These are phyloP conservation scores for Alloascoidea hylecoeti DNA, from an alignment of 805 yeast species.

Conservation along the genomic window DNA sequence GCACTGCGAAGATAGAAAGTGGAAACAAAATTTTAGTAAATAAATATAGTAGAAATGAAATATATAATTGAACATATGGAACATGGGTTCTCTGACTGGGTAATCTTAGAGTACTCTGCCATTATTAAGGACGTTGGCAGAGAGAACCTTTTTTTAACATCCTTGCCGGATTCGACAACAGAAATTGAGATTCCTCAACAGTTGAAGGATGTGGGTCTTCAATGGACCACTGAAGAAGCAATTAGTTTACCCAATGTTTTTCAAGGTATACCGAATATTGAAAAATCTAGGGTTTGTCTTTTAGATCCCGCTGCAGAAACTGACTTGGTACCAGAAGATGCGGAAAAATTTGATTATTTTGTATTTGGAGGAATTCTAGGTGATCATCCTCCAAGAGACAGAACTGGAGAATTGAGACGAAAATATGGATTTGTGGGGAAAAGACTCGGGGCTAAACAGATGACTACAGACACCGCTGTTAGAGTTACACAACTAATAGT, in stretches of 20 bases:
- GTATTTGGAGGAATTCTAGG: slow-evolving; percentile 96
- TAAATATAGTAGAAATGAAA: too few species aligned
- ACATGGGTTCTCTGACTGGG: slow-evolving; percentile 95
- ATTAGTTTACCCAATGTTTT: slow-evolving; percentile 21
- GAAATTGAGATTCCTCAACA: slow-evolving; percentile 48
- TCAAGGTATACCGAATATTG: slow-evolving; percentile 18
- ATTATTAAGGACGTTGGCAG: slow-evolving; percentile 75
- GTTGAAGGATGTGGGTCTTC: slow-evolving; percentile 45
- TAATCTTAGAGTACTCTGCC: slow-evolving; percentile 69
- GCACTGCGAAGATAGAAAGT: too few species aligned
- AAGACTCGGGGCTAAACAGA: slow-evolving; percentile 76
- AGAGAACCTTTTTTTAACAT: slow-evolving; percentile 61
- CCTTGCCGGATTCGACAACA: slow-evolving; percentile 53
- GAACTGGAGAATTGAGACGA: slow-evolving; percentile 77
- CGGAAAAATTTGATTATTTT: slow-evolving; percentile 60
- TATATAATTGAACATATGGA: slow-evolving; percentile 97
- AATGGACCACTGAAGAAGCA: slow-evolving; percentile 71
- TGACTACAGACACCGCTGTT: slow-evolving; percentile 97
- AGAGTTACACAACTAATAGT: slow-evolving; percentile 78
- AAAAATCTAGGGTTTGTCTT: slow-evolving; percentile 48
- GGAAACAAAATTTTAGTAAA: too few species aligned
- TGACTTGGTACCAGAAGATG: slow-evolving; percentile 65
- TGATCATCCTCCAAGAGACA: slow-evolving; percentile 75
- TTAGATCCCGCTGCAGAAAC: slow-evolving; percentile 77
- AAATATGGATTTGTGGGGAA: slow-evolving; percentile 81